Conservation (phyloP, 2,329 filamentous ascomycete genomes). For the Apiospora aurea region DNA sequence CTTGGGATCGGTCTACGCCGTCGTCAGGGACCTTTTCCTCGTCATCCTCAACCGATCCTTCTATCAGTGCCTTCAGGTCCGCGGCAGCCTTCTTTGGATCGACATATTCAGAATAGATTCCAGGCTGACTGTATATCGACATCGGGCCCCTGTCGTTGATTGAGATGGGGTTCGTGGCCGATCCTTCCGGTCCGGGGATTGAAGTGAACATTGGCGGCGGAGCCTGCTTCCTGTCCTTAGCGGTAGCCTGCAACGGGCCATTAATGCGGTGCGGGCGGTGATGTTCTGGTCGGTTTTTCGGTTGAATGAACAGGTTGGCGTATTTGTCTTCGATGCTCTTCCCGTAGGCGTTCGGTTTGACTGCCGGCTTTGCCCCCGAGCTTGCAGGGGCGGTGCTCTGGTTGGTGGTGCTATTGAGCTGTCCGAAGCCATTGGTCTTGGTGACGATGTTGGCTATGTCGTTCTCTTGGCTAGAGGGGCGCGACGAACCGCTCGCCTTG, state of each 20-base stretch:
- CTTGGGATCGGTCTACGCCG: constrained; percentile 59
- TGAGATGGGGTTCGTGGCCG: constrained; percentile 40
- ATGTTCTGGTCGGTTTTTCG: constrained; percentile 63
- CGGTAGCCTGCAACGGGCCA: constrained; percentile 56
- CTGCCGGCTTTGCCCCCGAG: constrained; percentile 34
- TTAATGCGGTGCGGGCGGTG: constrained; percentile 58
- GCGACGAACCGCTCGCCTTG: constrained; percentile 34
- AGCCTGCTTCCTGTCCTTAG: constrained; percentile 55
- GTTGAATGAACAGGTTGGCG: constrained; percentile 59
- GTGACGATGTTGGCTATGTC: constrained; percentile 30
- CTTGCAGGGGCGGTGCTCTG: neutral
- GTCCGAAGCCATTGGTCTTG: constrained; percentile 29
- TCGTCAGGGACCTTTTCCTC: constrained; percentile 56
- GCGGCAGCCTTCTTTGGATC: constrained; percentile 76
- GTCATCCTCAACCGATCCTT: constrained; percentile 80
- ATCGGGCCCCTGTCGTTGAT: constrained; percentile 35
- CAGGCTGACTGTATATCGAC: constrained; percentile 45
- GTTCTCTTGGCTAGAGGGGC: constrained; percentile 28
- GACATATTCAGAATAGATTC: constrained; percentile 67
- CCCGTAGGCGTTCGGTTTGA: constrained; percentile 36
- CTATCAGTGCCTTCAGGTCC: constrained; percentile 82
- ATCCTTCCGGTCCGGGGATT: constrained; percentile 38
- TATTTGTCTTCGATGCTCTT: constrained; percentile 58
- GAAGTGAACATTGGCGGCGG: constrained; percentile 59
- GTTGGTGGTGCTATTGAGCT: neutral